Conservation (phyloP, 306 rosid genomes). For the Pterocarpus santalinus region DNA sequence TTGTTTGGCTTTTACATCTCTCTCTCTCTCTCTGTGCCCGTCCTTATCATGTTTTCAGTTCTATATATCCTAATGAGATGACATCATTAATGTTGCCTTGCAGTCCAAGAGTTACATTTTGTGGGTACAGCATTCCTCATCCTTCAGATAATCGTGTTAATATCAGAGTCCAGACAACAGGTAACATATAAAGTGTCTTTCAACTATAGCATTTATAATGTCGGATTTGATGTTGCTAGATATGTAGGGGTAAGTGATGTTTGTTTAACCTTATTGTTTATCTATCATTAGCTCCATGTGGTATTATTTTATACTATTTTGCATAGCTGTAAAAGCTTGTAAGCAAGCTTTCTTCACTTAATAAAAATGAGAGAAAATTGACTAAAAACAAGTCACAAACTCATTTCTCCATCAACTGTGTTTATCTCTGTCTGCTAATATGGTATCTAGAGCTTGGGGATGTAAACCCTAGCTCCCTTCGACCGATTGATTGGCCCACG, state of each 20-base stretch:
- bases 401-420: not conserved
- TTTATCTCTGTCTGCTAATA: too few species aligned
- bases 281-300: not conserved
- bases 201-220: slow-evolving; percentile 2
- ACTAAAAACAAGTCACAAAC: not conserved
- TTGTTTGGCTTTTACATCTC: not conserved
- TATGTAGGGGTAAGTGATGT: not conserved
- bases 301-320: too few species aligned
- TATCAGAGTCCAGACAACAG: slow-evolving; percentile 74
- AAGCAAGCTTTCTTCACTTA: not conserved
- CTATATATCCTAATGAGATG: slow-evolving; percentile 24
- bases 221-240: not conserved
- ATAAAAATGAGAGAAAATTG: not conserved
- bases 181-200: slow-evolving; percentile 41
- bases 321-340: not conserved
- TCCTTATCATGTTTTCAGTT: not conserved
- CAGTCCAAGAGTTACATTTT: slow-evolving; percentile 69
- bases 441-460: too few species aligned
- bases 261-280: not conserved
- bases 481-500: too few species aligned
- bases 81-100: slow-evolving; percentile 40
- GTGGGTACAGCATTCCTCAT: slow-evolving; percentile 86
- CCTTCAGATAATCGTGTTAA: slow-evolving; percentile 77
- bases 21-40: not conserved
- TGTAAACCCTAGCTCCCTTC: too few species aligned